A percentile compares a stretch with the other conserved stretches of the same genome.
Conservation (phyloP, 176 grass and related monocot species). For the Bonia amplexicaulis region DNA sequence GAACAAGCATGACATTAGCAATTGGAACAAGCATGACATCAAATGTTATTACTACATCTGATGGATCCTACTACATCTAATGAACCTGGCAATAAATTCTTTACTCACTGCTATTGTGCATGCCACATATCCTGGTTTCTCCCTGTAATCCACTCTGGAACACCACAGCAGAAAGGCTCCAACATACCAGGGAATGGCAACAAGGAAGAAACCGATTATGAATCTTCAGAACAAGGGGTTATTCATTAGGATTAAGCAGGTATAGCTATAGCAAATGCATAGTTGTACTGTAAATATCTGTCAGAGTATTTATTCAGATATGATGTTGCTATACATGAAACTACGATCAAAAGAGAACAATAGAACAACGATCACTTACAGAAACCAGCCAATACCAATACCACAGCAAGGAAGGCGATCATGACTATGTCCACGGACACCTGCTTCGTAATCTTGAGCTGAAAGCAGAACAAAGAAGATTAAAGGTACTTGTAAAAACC, state of each 20-base stretch:
- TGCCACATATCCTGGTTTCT: conserved; percentile 79
- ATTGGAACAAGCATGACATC: neutral
- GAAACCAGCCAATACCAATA: conserved; percentile 76
- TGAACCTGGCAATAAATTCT: neutral
- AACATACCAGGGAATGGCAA: conserved; percentile 82
- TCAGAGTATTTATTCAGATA: neutral
- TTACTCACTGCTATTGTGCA: conserved; percentile 76
- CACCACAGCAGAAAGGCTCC: conserved; percentile 71
- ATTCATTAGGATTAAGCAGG: conserved; percentile 5
- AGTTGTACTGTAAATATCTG: neutral
- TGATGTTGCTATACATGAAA: conserved; percentile 7
- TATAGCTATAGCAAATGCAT: conserved; percentile 8
- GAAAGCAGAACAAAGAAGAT: conserved; percentile 17
- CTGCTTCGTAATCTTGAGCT: conserved; percentile 47
- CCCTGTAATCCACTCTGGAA: conserved; percentile 65
- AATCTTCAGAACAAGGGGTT: conserved; percentile 42
- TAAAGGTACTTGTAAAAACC: neutral
- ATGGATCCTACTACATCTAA: neutral
- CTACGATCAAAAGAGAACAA: neutral
- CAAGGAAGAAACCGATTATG: conserved; percentile 83
- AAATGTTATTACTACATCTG: neutral
- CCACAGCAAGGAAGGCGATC: conserved; percentile 71
- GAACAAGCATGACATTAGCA: neutral
- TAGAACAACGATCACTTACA: conserved; percentile 49
- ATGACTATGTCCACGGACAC: conserved; percentile 34